Evolutionary conservation across 805 yeast species (phyloP).

Genomic region (Starmerella vaccinii): DNA sequence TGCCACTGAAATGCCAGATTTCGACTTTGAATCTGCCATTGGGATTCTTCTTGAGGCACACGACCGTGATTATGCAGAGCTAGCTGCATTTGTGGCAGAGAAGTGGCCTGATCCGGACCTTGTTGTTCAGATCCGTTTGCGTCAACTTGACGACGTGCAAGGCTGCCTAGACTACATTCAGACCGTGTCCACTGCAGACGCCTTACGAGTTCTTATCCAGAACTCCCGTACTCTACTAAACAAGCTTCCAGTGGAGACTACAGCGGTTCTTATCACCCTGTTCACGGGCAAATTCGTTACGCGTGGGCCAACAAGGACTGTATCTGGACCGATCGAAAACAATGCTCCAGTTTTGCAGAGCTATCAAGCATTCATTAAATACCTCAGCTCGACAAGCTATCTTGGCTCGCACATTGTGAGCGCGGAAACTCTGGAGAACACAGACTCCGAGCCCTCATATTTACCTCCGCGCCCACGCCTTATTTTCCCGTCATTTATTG

Average conservation of each 20-base stretch:
- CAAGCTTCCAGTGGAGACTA: conserved; percentile 64
- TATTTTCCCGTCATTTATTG: conserved; percentile 77
- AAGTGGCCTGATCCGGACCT: conserved; percentile 61
- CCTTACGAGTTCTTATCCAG: conserved; percentile 57
- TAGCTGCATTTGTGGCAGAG: conserved; percentile 61
- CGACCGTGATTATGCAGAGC: conserved; percentile 54
- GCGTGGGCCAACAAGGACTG: not conserved
- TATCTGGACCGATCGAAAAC: not conserved
- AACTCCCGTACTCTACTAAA: conserved; percentile 58
- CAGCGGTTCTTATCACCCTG: conserved; percentile 69
- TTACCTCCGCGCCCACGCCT: conserved; percentile 85
- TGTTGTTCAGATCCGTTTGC: conserved; percentile 65
- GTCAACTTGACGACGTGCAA: conserved; percentile 51
- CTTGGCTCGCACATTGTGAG: conserved; percentile 21
- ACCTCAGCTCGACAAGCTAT: conserved; percentile 32
- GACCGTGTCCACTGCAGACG: conserved; percentile 64
- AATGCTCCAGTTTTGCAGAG: conserved; percentile 37
- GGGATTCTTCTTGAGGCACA: conserved; percentile 43
- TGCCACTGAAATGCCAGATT: conserved; percentile 34
- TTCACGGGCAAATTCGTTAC: conserved; percentile 78
- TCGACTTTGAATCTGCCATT: conserved; percentile 60
- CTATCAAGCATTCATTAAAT: conserved; percentile 49
- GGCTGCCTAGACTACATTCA: conserved; percentile 56
- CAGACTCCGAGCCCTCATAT: conserved; percentile 36
- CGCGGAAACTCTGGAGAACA: conserved; percentile 17